Evolutionary conservation across 2,329 filamentous ascomycete genomes (phyloP).

Genomic region (Knoxdaviesia proteae): DNA sequence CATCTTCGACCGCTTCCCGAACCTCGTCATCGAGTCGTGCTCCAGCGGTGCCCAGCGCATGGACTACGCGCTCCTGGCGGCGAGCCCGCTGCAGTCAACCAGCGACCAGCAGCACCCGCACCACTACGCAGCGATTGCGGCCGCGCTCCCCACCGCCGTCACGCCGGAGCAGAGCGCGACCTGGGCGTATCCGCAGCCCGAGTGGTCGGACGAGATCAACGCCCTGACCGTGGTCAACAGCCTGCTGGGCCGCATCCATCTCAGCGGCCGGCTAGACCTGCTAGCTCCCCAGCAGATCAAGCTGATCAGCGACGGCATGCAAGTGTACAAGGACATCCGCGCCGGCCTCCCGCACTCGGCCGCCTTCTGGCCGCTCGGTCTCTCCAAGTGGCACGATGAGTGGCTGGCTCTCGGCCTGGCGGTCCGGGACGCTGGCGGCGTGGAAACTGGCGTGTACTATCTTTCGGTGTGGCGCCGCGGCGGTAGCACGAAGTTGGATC

Average conservation of each 20-base stretch:
- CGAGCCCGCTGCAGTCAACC: constrained; percentile 13
- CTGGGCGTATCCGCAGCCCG: constrained; percentile 15
- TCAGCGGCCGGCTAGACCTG: constrained; percentile 12
- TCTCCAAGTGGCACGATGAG: constrained; percentile 12
- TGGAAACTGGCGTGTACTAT: constrained; percentile 2
- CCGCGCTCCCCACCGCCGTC: constrained; percentile 12
- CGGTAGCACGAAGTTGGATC: not conserved
- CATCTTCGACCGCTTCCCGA: constrained; percentile 9
- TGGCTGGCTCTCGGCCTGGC: constrained; percentile 12
- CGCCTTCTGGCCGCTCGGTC: constrained; percentile 14
- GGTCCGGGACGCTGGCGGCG: no score
- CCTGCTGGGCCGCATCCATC: constrained; percentile 12
- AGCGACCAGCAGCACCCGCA: constrained; percentile 15
- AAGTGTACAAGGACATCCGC: constrained; percentile 11
- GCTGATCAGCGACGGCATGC: constrained; percentile 11
- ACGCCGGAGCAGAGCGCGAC: constrained; percentile 14
- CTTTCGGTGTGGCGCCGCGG: constrained; percentile 6
- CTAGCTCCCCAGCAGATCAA: constrained; percentile 8
- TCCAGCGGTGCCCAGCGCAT: constrained; percentile 15
- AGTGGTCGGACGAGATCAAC: constrained; percentile 14
- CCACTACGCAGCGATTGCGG: constrained; percentile 12
- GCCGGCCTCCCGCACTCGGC: constrained; percentile 5
- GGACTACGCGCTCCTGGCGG: constrained; percentile 14
- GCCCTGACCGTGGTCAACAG: constrained; percentile 14
- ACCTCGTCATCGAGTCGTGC: constrained; percentile 15